Evolutionary conservation across 2,329 filamentous ascomycete species (phyloP), one percentile per base, ranked within the genome.

Genomic region (Aphanoascus verrucosus): DNA sequence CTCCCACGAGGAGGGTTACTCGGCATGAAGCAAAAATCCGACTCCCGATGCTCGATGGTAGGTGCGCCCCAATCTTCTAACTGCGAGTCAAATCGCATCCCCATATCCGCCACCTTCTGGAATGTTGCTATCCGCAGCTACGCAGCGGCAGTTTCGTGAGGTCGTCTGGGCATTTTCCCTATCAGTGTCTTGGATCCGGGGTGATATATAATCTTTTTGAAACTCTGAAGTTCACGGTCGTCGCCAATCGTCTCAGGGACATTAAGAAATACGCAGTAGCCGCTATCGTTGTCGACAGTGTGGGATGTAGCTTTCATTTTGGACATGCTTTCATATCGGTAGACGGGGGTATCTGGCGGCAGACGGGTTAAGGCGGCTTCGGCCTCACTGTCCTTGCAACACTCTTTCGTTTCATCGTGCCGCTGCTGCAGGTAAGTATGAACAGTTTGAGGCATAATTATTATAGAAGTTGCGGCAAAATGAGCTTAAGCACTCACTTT

Each of bases 191-290:
- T 49, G 1, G 37, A 43, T 6, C 17, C 32, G 6, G 35, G 17
- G 34, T 42, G 53, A 41, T 20, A 48, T 14, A 14, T 15, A 4
- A 40, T 49, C 12, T 20, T 48, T 20, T 19, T 38, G 14, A 49
- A 34, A 3, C 23, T 15, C 23, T 42, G 15, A 14, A 17, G 11
- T 20, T 44, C 44, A 8, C 14, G 17, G 12, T 49, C 31, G 23
- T 41, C 28, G 20, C 9, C 28, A 34, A 44, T 17, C 6, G 44
- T 49, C 23, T 42, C 14, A 12, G 35, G 41, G 28, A 49, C 54
- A 44, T 53, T 19, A 19, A 43, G 8, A 38, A 55, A 55, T 12
- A 55, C 48, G 28, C 49, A 55, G 49, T 52, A 55, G 1, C 42
- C 49, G 7, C 53, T 47, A 12, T 47, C 53, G 49, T 52, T 31